These are phyloP conservation scores for Eimeria brunetti DNA, from an alignment of 169 alveolate species.

Conservation along the genomic window DNA sequence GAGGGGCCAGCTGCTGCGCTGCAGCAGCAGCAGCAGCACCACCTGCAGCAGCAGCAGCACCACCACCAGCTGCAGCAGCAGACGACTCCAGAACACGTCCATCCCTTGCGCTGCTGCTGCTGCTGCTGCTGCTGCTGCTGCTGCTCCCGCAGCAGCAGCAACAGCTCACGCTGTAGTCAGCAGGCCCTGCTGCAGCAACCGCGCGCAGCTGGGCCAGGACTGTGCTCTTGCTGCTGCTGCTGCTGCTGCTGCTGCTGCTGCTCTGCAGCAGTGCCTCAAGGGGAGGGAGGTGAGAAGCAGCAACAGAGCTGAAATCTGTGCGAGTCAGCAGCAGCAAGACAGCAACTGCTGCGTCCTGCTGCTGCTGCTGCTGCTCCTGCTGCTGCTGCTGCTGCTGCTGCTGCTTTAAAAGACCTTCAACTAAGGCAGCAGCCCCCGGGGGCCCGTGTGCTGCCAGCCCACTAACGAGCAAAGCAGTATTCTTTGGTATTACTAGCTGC, in stretches of 20 bases:
- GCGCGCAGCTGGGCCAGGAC: conserved; percentile 8
- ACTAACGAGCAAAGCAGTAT: not conserved
- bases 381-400: not conserved
- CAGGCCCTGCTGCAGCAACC: conserved; percentile 29
- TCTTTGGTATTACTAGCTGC: not conserved
- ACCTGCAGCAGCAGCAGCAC: not conserved
- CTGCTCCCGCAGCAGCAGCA: too few relatives aligned
- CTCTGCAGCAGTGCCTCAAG: not conserved
- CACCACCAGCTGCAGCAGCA: not conserved
- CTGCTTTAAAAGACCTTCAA: not conserved
- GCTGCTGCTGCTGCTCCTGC: not conserved
- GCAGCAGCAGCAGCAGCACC: not conserved
- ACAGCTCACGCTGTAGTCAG: not conserved
- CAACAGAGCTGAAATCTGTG: conserved; percentile 15
- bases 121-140: not conserved
- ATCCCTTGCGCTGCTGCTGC: not conserved
- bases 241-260: too few relatives aligned
- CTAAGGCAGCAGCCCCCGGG: not conserved
- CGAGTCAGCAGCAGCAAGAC: conserved; percentile 53
- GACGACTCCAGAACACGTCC: not conserved
- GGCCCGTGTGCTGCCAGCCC: conserved; percentile 54
- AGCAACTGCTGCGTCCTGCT: conserved; percentile 47
- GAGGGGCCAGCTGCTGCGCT: not conserved
- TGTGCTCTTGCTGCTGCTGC: not conserved
- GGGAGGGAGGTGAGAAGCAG: conserved; percentile 24